These are phyloP conservation scores for Phytopythium vexans DNA, from an alignment of 352 stramenopile genomes.

Conservation along the genomic window DNA sequence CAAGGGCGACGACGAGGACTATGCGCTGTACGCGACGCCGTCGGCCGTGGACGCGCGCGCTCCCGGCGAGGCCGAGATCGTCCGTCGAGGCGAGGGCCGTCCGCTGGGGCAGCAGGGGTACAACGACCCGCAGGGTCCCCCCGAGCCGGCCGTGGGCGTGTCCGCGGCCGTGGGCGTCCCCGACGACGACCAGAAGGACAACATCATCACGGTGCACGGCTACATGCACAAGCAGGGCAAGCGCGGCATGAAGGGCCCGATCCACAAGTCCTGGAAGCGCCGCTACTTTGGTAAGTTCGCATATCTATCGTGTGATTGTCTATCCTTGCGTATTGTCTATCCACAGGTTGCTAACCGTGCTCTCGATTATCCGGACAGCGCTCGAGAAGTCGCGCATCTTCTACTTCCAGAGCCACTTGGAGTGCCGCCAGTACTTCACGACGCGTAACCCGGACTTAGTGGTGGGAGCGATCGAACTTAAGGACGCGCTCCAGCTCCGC, in stretches of 20 bases:
- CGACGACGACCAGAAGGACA: slow-evolving; percentile 43
- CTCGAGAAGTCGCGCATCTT: slow-evolving; percentile 74
- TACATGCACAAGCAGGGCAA: slow-evolving; percentile 83
- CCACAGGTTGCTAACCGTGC: not conserved
- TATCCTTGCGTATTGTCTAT: not conserved
- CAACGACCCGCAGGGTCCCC: slow-evolving; percentile 31
- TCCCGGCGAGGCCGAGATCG: slow-evolving; percentile 54
- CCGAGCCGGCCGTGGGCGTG: slow-evolving; percentile 44
- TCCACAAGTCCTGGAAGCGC: slow-evolving; percentile 73
- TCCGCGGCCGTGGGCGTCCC: slow-evolving; percentile 29
- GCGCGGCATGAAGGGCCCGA: slow-evolving; percentile 62
- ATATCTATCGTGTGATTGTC: not conserved
- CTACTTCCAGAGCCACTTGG: slow-evolving; percentile 71
- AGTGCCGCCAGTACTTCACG: slow-evolving; percentile 75
- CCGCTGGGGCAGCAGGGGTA: slow-evolving; percentile 24
- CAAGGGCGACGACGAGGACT: slow-evolving; percentile 39
- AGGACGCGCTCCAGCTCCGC: slow-evolving; percentile 66
- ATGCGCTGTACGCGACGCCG: slow-evolving; percentile 65
- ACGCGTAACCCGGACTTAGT: slow-evolving; percentile 68
- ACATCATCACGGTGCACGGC: slow-evolving; percentile 76
- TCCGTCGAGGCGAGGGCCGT: slow-evolving; percentile 37
- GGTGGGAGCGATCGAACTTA: slow-evolving; percentile 60
- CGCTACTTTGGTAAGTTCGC: slow-evolving; percentile 50
- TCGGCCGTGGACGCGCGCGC: slow-evolving; percentile 32
- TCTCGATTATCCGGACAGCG: slow-evolving; percentile 12